Evolutionary conservation across 352 stramenopile genomes (phyloP).

Genomic region (Hyaloperonospora arabidopsidis): DNA sequence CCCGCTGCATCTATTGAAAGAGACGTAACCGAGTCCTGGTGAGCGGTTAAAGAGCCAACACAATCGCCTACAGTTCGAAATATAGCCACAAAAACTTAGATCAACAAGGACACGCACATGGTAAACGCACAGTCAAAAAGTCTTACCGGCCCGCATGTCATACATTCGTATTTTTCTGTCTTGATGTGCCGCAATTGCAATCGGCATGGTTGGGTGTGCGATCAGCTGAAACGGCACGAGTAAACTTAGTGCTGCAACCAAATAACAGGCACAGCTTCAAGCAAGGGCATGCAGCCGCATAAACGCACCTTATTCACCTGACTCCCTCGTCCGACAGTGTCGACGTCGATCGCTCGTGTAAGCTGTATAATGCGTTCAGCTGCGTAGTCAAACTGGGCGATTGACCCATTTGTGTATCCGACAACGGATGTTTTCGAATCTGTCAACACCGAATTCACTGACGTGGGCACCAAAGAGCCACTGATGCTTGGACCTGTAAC

Average conservation of each 20-base stretch:
- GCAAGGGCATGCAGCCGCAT: background rate
- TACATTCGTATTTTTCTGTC: constrained; percentile 82
- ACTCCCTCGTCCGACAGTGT: constrained; percentile 43
- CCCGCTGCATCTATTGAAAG: constrained; percentile 72
- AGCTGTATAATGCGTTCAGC: constrained; percentile 74
- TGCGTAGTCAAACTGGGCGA: constrained; percentile 72
- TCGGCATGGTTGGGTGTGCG: constrained; percentile 76
- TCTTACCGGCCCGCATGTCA: constrained; percentile 60
- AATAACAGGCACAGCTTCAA: background rate
- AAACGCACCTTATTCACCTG: constrained; percentile 71
- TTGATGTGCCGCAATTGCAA: constrained; percentile 74
- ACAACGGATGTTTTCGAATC: constrained; percentile 77
- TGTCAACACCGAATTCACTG: constrained; percentile 57
- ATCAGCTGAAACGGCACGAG: constrained; percentile 28
- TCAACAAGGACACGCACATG: background rate
- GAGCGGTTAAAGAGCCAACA: constrained; percentile 62
- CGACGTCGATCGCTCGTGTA: constrained; percentile 54
- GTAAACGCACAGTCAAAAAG: background rate
- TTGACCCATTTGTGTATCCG: constrained; percentile 60
- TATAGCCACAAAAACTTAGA: background rate
- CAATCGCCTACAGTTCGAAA: constrained; percentile 52
- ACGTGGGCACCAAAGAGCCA: constrained; percentile 60
- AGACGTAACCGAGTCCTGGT: constrained; percentile 76
- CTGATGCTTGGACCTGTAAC: constrained; percentile 35
- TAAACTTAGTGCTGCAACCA: constrained; percentile 1